Percentiles rank a stretch among this genome's conserved stretches.
These are phyloP conservation scores for Tulasnella calospora DNA, from an alignment of 768 basidiomycete species.

Conservation along the genomic window DNA sequence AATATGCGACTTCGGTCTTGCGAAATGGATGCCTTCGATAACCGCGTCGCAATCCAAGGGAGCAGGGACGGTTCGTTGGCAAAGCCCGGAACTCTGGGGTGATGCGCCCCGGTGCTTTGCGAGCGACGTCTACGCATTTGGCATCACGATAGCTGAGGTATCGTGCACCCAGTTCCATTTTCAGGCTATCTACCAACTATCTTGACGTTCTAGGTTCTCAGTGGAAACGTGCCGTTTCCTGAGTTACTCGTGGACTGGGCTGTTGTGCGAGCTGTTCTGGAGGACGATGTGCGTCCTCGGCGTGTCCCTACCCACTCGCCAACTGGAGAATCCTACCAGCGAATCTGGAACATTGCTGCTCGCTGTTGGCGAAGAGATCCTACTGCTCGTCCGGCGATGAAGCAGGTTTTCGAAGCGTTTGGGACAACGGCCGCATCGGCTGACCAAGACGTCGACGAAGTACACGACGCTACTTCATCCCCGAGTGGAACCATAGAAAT, in stretches of 20 bases:
- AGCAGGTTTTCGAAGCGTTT: background rate
- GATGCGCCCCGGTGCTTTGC: background rate
- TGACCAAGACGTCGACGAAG: background rate
- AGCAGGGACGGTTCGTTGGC: background rate
- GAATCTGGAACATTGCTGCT: background rate
- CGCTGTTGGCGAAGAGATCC: background rate
- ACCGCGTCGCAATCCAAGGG: background rate
- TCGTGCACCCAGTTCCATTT: background rate
- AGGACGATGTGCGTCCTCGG: background rate
- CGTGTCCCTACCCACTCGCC: background rate
- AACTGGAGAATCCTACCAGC: background rate
- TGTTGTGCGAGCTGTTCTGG: background rate
- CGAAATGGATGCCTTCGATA: background rate
- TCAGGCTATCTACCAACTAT: background rate
- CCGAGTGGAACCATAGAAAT: background rate
- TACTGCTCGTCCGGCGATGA: background rate
- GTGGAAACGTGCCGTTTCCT: background rate
- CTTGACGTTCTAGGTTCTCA: background rate
- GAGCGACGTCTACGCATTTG: background rate
- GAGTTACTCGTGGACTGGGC: background rate
- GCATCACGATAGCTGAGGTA: background rate
- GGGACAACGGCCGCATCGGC: background rate
- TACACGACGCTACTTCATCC: background rate
- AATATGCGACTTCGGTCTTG: conserved; percentile 1
- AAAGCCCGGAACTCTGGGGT: background rate